phyloP scores from a whole-genome alignment of 2,329 filamentous ascomycete species.

The Monilinia aucupariae region DNA sequence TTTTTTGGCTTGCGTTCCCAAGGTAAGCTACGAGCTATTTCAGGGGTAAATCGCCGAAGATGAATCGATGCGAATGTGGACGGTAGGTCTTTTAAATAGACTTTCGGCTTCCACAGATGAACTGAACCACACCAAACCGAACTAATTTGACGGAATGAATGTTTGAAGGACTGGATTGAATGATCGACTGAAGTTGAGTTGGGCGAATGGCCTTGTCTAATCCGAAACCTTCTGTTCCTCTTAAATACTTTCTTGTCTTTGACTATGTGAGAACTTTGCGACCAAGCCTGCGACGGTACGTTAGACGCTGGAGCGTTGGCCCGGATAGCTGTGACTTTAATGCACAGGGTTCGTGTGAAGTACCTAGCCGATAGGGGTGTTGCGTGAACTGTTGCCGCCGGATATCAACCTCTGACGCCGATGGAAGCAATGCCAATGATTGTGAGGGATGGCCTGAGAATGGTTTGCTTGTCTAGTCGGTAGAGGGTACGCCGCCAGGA shows the following conservation, averaged over 20 bases:
- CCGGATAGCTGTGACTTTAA: constrained; percentile 25
- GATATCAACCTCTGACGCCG: constrained; percentile 18
- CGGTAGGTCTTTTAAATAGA: not conserved
- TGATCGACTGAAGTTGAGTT: constrained; percentile 6
- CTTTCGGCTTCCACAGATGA: constrained; percentile 1
- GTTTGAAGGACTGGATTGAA: constrained; percentile 9
- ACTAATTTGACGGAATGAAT: constrained; percentile 7
- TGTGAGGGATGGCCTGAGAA: constrained; percentile 7
- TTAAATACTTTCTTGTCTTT: constrained; percentile 27
- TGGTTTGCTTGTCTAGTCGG: constrained; percentile 7
- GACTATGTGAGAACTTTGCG: constrained; percentile 31
- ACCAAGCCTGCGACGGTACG: constrained; percentile 31
- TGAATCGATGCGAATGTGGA: not conserved
- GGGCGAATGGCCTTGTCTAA: constrained; percentile 17
- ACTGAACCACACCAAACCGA: not conserved
- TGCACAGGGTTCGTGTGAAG: constrained; percentile 18
- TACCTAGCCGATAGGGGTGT: constrained; percentile 28
- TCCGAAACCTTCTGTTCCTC: constrained; percentile 18
- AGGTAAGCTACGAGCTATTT: constrained; percentile 14
- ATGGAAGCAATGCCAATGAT: constrained; percentile 3
- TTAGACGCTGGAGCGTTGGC: constrained; percentile 27
- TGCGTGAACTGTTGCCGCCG: constrained; percentile 27
- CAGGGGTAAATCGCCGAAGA: constrained; percentile 13
- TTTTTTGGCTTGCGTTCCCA: constrained; percentile 17
- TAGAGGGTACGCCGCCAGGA: not conserved